phyloP scores from a whole-genome alignment of 768 basidiomycete species.

The Hydnomerulius pinastri region DNA sequence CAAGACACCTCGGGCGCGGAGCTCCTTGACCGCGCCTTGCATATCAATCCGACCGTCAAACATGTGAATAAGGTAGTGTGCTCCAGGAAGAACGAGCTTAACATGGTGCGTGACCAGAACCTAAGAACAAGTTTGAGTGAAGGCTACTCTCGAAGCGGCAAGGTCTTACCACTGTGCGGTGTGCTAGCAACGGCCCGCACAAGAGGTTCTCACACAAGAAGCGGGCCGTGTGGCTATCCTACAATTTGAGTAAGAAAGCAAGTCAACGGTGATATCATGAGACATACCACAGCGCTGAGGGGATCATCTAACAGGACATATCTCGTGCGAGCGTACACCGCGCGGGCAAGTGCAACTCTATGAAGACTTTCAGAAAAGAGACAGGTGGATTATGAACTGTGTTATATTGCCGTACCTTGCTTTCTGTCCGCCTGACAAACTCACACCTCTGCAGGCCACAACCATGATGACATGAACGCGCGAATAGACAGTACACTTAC shows the following conservation, averaged over 20 bases:
- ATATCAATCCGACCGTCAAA: conserved; percentile 74
- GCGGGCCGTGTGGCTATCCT: conserved; percentile 66
- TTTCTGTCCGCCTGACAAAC: conserved; percentile 76
- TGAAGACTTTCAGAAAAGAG: neutral
- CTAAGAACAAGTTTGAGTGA: conserved; percentile 32
- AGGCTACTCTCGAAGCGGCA: neutral
- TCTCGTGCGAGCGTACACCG: conserved; percentile 69
- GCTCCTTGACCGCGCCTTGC: conserved; percentile 63
- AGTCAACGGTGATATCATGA: neutral
- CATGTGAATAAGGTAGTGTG: conserved; percentile 70
- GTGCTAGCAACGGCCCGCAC: conserved; percentile 58
- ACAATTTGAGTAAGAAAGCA: conserved; percentile 1
- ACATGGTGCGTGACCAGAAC: conserved; percentile 78
- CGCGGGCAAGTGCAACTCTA: conserved; percentile 75
- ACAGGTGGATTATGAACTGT: neutral
- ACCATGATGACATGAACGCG: conserved; percentile 1
- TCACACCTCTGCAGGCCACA: conserved; percentile 51
- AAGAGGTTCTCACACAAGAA: conserved; percentile 60
- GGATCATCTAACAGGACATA: conserved; percentile 74
- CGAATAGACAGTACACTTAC: conserved; percentile 25
- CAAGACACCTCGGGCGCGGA: conserved; percentile 58
- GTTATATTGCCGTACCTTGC: conserved; percentile 47
- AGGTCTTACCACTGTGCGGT: conserved; percentile 57
- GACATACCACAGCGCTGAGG: conserved; percentile 69
- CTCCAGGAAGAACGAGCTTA: conserved; percentile 70